Base-by-base conservation (phyloP, 306 rosid species). In the Geum urbanum region DNA sequence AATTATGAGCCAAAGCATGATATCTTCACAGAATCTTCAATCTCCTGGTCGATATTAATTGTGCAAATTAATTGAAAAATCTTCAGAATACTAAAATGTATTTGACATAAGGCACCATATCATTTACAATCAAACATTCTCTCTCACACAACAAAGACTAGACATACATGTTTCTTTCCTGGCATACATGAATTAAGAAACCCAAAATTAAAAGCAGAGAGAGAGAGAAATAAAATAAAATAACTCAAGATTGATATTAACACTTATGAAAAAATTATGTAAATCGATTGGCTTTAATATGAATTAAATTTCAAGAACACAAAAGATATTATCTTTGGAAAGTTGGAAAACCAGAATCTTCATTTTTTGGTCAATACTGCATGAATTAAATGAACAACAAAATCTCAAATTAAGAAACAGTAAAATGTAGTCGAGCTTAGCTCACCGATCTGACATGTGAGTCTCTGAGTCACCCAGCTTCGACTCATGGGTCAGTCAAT, bases 401-500 rank as follows among this genome's bases (percentile, higher is more conserved):
- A 8, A 57, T 24, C 27, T 24, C 27, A 24, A 24, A 24, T 24
- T 24, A 24, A 24, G 27, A 66, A 20, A 39, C 47, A 77, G 77
- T 46, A 68, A 48, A 59, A 22, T 55, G 66, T 32, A 43, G 22
- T 51, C 43, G 18, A 59, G 51, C 77, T 75, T 10, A 81, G 72
- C 79, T 81, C 82, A 79, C 86, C 81, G 79, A 77, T 86, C 86
- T 37, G 62, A 13, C 27, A 24, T 2, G 55, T 56, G 70, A 53
- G 65, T 55, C 49, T 53, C 76, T 22, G 56, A 37, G 68, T 62
- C 74, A 48, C 24, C 53, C 48, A 40, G 32, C 70, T 32, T 32
- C 54, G 61, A 64, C 78, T 74, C 77, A 69, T 66, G 54, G 47
- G 67, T 76, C 46, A 78, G 89, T 84, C 89, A 82, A 80, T 84